Base-by-base conservation (phyloP, 176 grass and related monocot genomes). In the Juncus effusus region DNA sequence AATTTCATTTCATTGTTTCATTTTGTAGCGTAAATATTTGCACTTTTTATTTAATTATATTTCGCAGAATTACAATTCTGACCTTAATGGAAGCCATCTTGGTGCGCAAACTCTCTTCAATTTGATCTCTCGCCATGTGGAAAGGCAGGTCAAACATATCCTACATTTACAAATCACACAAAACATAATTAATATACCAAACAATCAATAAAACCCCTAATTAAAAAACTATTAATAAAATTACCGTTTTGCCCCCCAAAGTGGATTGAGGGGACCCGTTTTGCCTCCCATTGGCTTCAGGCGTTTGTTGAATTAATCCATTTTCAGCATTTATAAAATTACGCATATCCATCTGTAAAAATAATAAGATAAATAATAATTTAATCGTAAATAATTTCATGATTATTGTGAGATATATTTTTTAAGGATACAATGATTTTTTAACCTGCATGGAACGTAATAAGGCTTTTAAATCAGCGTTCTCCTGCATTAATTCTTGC, bases 81-180 rank as follows among this genome's bases (percentile, higher is more conserved):
- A 28, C 95, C 95, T 99, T 99, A 63, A 99, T 82, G 13, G 95
- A 99, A 86, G 95, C 11, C 95, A 99, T 99, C 82, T 99, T 99
- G 19, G 95, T 99, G 11, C 95, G 83, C 40, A 99, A 84, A 61
- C 95, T 99, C 85, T 99, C 95, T 75, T 94, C 95, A 73, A 99
- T 99, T 77, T 99, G 95, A 71, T 87, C 95, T 83, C 95, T 90
- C 4, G 95, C 95, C 89, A 99, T 99, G 81, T 99, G 95, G 78
- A 99, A 99, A 52, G 95, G 95, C 69, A 99, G 59, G 44, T 94
- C 95, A 78, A 99, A 99, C 57, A 99, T 84, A 79, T 99, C 95
- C 95, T 99, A 73, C 61, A 82, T 58, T 64, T 10, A 61, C 36
- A 78, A 37, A 75, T 52, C 44, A 9, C 11, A 63, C 40, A 75